Percentiles rank a stretch among this genome's conserved stretches.
phyloP scores from a whole-genome alignment of 768 basidiomycete species.

The Macrolepiota fuliginosa region DNA sequence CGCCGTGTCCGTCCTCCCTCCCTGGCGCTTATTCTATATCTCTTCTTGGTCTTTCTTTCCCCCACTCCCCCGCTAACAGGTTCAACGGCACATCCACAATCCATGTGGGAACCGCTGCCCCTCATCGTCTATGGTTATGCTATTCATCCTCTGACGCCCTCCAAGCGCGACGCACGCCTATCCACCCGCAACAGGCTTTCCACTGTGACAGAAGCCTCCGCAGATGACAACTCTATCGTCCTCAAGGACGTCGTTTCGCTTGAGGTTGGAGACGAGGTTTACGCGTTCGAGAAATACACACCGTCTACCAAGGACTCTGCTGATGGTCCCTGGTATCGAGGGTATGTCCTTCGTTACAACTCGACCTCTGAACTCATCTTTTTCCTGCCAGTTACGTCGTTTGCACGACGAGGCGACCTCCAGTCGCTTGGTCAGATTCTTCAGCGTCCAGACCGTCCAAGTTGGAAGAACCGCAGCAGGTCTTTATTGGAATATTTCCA shows the following conservation, averaged over 20 bases:
- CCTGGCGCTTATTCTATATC: constrained; percentile 9
- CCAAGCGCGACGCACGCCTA: constrained; percentile 67
- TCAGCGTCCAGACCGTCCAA: constrained; percentile 45
- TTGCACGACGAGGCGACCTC: constrained; percentile 73
- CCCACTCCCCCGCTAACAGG: background rate
- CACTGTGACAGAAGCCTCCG: constrained; percentile 59
- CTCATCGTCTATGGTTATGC: constrained; percentile 89
- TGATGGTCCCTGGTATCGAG: constrained; percentile 89
- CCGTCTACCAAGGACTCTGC: constrained; percentile 65
- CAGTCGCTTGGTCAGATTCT: constrained; percentile 61
- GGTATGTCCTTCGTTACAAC: constrained; percentile 51
- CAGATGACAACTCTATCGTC: constrained; percentile 55
- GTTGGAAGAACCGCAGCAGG: constrained; percentile 78
- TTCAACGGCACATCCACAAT: background rate
- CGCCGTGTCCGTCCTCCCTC: constrained; percentile 9
- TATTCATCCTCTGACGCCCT: constrained; percentile 76
- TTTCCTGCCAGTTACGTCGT: constrained; percentile 72
- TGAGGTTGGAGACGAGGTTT: constrained; percentile 95
- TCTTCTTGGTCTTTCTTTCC: constrained; percentile 8
- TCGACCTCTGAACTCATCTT: constrained; percentile 10
- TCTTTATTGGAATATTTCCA: constrained; percentile 94
- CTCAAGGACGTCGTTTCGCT: constrained; percentile 79
- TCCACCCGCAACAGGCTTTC: constrained; percentile 57
- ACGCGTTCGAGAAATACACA: constrained; percentile 92
- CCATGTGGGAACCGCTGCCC: constrained; percentile 54